Base-by-base conservation (phyloP, 2,329 filamentous ascomycete genomes). In the Fusarium odoratissimum region DNA sequence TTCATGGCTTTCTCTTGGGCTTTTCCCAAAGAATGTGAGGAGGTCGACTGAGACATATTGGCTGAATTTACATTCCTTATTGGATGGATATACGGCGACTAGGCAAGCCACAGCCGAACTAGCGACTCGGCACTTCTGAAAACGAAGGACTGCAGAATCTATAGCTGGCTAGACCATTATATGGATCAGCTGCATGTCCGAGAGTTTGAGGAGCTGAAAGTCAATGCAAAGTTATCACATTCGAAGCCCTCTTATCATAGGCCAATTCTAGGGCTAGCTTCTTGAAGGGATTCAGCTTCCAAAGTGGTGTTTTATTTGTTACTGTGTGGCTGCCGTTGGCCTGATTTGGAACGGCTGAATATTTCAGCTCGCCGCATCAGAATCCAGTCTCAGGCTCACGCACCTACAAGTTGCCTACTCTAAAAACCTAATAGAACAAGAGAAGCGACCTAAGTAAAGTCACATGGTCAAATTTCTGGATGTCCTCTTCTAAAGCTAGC, bases 241-340 rank as follows among this genome's bases (percentile, higher is more conserved):
- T 21, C 6, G 14, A 37, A 5, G 17, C 1, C 0, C 0, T 31
- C 33, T 35, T 12, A 56, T 54, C 51, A 41, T 35, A 49, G 3
- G 3, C 12, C 9, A 17, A 9, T 28, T 5, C 5, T 8, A 9
- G 3, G 0, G 11, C 49, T 28, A 16, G 0, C 55, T 4, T 0
- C 14, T 30, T 49, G 1, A 1, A 23, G 31, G 5, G 7, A 0
- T 23, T 17, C 41, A 48, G 31, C 19, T 37, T 23, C 16, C 8
- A 19, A 48, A 23, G 23, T 11, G 19, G 5, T 48, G 4, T 1
- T 3, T 10, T 25, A 2, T 25, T 4, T 23, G 5, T 35, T 19
- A 8, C n/a, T 0, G 16, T 58, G 6, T 25, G 6, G 16, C 11
- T 16, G n/a, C 12, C 3, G 0, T 7, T 33, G 0, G 31, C 41